Evolutionary conservation across 768 basidiomycete genomes (phyloP).

Genomic region (Gymnopilus dilepis): DNA sequence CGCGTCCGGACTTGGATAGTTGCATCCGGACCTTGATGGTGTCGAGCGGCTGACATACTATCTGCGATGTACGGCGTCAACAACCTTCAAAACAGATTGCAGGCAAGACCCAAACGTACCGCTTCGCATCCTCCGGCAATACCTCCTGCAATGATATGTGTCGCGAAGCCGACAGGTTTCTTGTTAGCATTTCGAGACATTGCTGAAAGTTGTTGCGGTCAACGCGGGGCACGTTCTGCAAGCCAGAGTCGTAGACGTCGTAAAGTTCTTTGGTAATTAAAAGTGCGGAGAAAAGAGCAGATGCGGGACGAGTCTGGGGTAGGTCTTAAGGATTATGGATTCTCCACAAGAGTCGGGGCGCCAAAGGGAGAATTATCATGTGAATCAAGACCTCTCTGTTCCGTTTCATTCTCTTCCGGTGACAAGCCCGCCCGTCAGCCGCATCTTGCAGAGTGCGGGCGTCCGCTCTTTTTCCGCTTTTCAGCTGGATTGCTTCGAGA

Average conservation of each 20-base stretch:
- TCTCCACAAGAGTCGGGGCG: background rate
- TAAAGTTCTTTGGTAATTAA: slow-evolving; percentile 13
- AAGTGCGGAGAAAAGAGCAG: slow-evolving; percentile 16
- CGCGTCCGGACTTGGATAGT: slow-evolving; percentile 78
- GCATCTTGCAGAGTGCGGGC: slow-evolving; percentile 23
- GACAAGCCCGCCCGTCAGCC: slow-evolving; percentile 21
- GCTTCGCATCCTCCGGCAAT: slow-evolving; percentile 95
- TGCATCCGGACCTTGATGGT: slow-evolving; percentile 99
- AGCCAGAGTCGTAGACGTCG: slow-evolving; percentile 2
- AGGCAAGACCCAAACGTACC: slow-evolving; percentile 44
- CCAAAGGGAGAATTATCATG: slow-evolving; percentile 30
- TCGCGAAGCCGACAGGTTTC: slow-evolving; percentile 84
- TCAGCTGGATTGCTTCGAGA: background rate
- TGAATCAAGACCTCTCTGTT: slow-evolving; percentile 27
- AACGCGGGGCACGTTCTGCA: slow-evolving; percentile 8
- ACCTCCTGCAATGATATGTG: slow-evolving; percentile 93
- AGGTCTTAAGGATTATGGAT: slow-evolving; percentile 24
- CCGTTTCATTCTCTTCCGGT: slow-evolving; percentile 22
- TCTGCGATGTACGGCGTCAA: slow-evolving; percentile 39
- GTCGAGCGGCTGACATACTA: slow-evolving; percentile 91
- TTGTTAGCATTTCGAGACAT: slow-evolving; percentile 67
- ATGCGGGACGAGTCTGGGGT: slow-evolving; percentile 15
- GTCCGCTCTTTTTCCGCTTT: slow-evolving; percentile 33
- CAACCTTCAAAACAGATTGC: background rate
- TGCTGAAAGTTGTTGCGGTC: slow-evolving; percentile 15